Percentiles rank a stretch among this genome's conserved stretches.
phyloP scores from a whole-genome alignment of 208 protist genomes.

The Leishmania arabica region DNA sequence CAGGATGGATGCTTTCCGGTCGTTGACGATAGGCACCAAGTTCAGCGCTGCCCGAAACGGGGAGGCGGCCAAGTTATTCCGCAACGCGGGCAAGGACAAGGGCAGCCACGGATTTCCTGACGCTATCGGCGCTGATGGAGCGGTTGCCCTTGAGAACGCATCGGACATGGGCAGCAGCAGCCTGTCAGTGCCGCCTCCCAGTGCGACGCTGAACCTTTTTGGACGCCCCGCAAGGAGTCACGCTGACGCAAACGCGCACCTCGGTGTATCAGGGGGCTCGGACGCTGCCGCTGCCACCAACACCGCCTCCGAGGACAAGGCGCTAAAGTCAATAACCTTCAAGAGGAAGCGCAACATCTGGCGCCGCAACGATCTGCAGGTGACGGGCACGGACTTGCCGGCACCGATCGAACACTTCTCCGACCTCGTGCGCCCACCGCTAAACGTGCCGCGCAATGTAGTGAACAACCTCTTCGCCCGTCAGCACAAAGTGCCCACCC shows the following conservation, averaged over 20 bases:
- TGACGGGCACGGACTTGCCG: conserved; percentile 76
- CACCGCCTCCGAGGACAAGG: conserved; percentile 25
- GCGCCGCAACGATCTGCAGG: conserved; percentile 78
- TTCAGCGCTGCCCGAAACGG: conserved; percentile 61
- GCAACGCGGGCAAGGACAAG: conserved; percentile 26
- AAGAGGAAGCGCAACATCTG: conserved; percentile 86
- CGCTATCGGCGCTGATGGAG: conserved; percentile 12
- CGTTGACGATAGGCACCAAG: conserved; percentile 59
- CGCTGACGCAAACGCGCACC: background rate
- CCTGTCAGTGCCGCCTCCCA: conserved; percentile 48
- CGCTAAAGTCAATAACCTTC: conserved; percentile 71
- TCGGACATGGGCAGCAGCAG: conserved; percentile 26
- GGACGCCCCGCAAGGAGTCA: conserved; percentile 8
- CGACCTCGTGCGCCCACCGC: conserved; percentile 76
- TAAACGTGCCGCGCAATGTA: conserved; percentile 71
- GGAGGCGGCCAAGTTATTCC: conserved; percentile 65
- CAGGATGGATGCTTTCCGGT: conserved; percentile 67
- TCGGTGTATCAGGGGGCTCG: background rate
- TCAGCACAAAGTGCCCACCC: conserved; percentile 92
- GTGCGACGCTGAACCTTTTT: conserved; percentile 63
- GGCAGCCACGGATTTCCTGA: conserved; percentile 9
- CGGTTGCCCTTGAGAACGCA: conserved; percentile 12
- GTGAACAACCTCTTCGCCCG: conserved; percentile 84
- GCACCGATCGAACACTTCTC: conserved; percentile 88
- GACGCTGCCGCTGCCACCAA: conserved; percentile 5